Evolutionary conservation across 257 asterid genomes (phyloP), one percentile per base, ranked within the genome.

Genomic region (Salvia miltiorrhiza): DNA sequence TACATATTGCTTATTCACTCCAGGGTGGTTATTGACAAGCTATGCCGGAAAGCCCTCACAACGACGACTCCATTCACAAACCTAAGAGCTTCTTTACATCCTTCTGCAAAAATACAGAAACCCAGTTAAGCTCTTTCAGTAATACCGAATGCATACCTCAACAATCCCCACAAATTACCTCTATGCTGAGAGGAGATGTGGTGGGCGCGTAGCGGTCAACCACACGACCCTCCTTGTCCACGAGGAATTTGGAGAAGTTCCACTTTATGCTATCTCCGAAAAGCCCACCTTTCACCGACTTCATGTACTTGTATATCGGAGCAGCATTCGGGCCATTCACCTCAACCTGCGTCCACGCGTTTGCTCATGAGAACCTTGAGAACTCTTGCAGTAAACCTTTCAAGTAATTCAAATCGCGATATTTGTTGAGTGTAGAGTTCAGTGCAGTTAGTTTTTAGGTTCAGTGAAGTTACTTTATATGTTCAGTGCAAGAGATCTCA

Each of bases 121-220:
- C 14, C 14, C 1, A 19, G 4, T 30, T 30, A 5, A 49, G 24
- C 55, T 49, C 28, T 3, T 16, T 49, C 24, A 45, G 20, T n/a
- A n/a, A n/a, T n/a, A 45, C 16, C 52, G 0, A 45, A 45, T 45
- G 3, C 52, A 45, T 14, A 8, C 26, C 19, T 17, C 13, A 8
- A 49, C 19, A 19, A 8, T 17, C 5, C 55, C 55, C 12, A 37
- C 3, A 37, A 37, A 35, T 37, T 83, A 93, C 98, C 97, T 90
- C 97, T 0, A 93, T 88, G 88, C 95, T 87, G 40, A 84, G 81
- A 47, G 98, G 98, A 74, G 96, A 63, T 0, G 97, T 93, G 7
- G 97, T 90, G 63, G 98, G 96, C 0, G 97, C 96, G 47, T 93
- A 90, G 33, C 98, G 98, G 56, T 93, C 90, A 0, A 88, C 90